Base-by-base conservation (phyloP, 2,329 filamentous ascomycete genomes). In the Aspergillus awamori region DNA sequence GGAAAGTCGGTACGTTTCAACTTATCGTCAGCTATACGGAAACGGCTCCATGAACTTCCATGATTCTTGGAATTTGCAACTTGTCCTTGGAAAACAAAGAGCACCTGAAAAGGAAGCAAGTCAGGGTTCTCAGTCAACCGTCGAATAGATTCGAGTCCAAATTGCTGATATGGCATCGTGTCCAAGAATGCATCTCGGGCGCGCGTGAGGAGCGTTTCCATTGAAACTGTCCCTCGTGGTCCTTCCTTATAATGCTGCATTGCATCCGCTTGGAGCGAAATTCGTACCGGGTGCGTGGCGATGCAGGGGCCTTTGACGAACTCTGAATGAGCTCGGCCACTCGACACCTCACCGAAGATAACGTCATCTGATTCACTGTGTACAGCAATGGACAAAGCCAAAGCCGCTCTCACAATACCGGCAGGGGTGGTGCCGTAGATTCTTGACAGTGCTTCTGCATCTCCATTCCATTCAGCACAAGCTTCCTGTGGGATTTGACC, bases 301-400 rank as follows among this genome's bases (percentile, higher is more conserved):
- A 56, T 56, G 41, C 58, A 60, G 6, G 58, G 58, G 15, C 58
- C 58, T 10, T 53, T 53, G 43, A 60, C 53, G 33, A 60, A 60
- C 5, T 26, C 26, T 3, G 58, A 22, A 7, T 38, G 30, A 17
- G 30, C 15, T n/a, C 58, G 20, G 8, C 58, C 58, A 20, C 22
- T 60, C 8, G 58, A 60, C 1, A 60, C 58, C 45, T 60, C 58
- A 5, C 58, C 58, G 7, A 55, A 17, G 3, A 55, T 45, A 4
- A 56, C 52, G 13, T 60, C 58, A 8, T 38, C n/a, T 15, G 30
- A 17, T 10, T 60, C 45, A n/a, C 43, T 26, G 24, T 60, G 58
- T 17, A 15, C 11, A 1, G 53, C 58, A 22, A 56, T 51, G 15
- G 26, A 20, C 24, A 60, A 24, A 17, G 53, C 58, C 2, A 60